Percentiles rank a stretch among this genome's conserved stretches.
Conservation (phyloP, 164 flowering plant genomes). For the Stephania cephalantha region DNA sequence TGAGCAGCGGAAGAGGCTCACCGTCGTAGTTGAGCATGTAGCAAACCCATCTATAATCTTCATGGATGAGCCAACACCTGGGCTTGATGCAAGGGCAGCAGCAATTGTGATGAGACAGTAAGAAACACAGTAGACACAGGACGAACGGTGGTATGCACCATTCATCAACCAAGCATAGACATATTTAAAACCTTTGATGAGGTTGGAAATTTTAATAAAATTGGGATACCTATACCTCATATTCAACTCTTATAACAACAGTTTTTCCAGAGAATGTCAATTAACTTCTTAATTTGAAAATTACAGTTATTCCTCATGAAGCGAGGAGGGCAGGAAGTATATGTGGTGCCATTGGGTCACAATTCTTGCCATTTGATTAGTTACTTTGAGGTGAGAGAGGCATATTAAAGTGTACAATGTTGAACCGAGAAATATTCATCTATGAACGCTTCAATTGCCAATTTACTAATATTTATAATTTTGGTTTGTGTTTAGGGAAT, state of each 20-base stretch:
- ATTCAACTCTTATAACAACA: neutral
- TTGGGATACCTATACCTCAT: neutral
- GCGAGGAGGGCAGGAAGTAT: constrained; percentile 58
- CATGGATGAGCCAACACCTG: constrained; percentile 57
- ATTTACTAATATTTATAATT: neutral
- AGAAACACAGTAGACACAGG: constrained; percentile 54
- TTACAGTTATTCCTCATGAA: constrained; percentile 50
- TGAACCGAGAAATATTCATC: neutral
- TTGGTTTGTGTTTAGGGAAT: constrained; percentile 23
- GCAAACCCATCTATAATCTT: constrained; percentile 51
- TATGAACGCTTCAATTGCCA: neutral
- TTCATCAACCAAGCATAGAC: constrained; percentile 57
- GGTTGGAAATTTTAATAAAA: constrained; percentile 17
- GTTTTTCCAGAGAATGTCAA: neutral
- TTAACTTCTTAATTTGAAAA: neutral
- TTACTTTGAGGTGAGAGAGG: constrained; percentile 60
- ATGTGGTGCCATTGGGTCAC: constrained; percentile 47
- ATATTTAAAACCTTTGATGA: constrained; percentile 38
- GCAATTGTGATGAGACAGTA: constrained; percentile 56
- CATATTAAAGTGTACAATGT: neutral
- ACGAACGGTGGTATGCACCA: constrained; percentile 54
- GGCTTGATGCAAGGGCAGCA: constrained; percentile 52
- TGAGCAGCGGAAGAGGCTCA: constrained; percentile 49
- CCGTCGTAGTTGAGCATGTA: constrained; percentile 46
- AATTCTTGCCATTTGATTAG: constrained; percentile 39